phyloP scores from a whole-genome alignment of 139 green algal species.

The Zygnema circumcarinatum region DNA sequence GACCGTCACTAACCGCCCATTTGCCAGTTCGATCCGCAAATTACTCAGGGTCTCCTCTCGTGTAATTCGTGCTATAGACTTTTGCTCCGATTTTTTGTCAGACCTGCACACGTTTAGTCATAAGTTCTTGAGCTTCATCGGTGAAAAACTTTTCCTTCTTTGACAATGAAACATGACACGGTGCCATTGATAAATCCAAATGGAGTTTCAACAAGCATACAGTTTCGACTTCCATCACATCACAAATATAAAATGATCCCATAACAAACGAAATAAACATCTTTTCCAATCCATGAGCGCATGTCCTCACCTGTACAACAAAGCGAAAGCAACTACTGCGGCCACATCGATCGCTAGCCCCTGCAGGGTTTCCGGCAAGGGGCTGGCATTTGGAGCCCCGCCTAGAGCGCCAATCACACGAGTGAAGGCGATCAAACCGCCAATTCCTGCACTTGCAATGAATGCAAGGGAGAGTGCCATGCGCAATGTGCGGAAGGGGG shows the following conservation, averaged over 20 bases:
- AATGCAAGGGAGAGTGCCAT: conserved; percentile 57
- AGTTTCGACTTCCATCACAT: no score
- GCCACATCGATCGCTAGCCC: conserved; percentile 48
- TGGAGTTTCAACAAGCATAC: not conserved
- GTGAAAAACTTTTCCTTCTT: not conserved
- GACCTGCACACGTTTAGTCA: conserved; percentile 22
- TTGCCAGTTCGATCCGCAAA: conserved; percentile 42
- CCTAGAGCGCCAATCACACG: conserved; percentile 17
- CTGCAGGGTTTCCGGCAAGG: conserved; percentile 41
- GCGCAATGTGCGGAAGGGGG: conserved; percentile 55
- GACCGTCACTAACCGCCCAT: not conserved
- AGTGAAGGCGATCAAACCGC: conserved; percentile 34
- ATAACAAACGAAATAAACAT: no score
- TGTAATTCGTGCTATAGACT: not conserved
- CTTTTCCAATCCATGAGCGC: no score
- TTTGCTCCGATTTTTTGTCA: not conserved
- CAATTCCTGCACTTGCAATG: conserved; percentile 33
- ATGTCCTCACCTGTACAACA: not conserved
- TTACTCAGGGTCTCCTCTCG: conserved; percentile 28
- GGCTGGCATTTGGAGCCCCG: conserved; percentile 33
- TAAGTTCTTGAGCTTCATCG: not conserved
- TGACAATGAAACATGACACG: not conserved
- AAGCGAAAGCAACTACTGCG: conserved; percentile 31
- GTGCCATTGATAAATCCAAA: not conserved
- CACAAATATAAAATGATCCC: no score